Evolutionary conservation across 495 filamentous ascomycete genomes (phyloP).

Genomic region (Penicillium odoratum): DNA sequence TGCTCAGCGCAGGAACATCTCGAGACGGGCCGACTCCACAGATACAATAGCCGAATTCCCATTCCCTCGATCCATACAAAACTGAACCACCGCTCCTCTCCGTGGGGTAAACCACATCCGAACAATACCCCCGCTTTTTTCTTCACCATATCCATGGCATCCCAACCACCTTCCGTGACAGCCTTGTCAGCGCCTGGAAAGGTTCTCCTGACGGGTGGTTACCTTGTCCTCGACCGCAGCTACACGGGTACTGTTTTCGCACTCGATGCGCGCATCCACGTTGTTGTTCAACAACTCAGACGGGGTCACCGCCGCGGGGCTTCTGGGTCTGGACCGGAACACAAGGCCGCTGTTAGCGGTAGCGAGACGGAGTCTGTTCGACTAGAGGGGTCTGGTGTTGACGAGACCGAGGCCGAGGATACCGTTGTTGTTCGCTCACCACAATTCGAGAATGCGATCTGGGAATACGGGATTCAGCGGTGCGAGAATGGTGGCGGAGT

Average conservation of each 20-base stretch:
- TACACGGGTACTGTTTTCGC: constrained; percentile 93
- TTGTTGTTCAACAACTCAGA: constrained; percentile 62
- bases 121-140: constrained; percentile 17
- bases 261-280: constrained; percentile 89
- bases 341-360: constrained; percentile 12
- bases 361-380: constrained; percentile 10
- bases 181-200: constrained; percentile 94
- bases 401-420: constrained; percentile 42
- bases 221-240: constrained; percentile 85
- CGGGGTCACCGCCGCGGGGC: constrained; percentile 32
- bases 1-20: constrained; percentile 4
- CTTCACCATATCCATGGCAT: constrained; percentile 17
- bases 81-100: not conserved
- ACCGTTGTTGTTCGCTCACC: constrained; percentile 80
- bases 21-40: not conserved
- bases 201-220: constrained; percentile 91
- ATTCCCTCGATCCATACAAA: not conserved
- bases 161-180: constrained; percentile 30
- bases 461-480: constrained; percentile 77
- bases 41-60: not conserved
- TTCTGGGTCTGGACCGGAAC: constrained; percentile 21
- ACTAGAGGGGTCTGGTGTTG: constrained; percentile 7
- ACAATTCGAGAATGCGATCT: constrained; percentile 82
- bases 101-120: constrained; percentile 12
- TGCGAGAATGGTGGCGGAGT: constrained; percentile 71